Base-by-base conservation (phyloP, 345 rosid species). In the Psidium guajava region DNA sequence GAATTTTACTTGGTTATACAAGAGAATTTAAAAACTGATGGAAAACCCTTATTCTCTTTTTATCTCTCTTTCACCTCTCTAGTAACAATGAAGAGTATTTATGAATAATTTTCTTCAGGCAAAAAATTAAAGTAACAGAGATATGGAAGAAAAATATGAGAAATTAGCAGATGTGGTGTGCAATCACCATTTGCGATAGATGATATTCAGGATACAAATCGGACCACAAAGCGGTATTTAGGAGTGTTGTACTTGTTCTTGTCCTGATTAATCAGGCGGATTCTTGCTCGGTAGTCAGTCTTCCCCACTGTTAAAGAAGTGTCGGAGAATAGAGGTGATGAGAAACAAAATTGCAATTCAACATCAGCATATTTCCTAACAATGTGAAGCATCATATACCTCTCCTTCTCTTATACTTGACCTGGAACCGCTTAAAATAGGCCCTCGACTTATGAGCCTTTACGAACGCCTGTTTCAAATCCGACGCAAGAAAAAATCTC, bases 231-330 rank as follows among this genome's bases (percentile, higher is more conserved):
- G 0, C 98, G 92, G 58, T 94, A 95, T 83, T 94, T 95, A 1
- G 98, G 97, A 4, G 95, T 95, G 90, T 94, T 94, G 84, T 95
- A 93, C 86, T 95, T 92, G 92, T 94, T 95, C 91, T 95, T 95
- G 57, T 94, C 96, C 86, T 95, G 96, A 87, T 95, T 95, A 82
- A 93, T 93, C 42, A 93, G 89, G 51, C 95, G 95, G 84, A 95
- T 96, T 83, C 98, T 92, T 22, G 98, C 96, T 54, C 97, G 88
- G 82, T 96, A 96, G 86, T 96, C 98, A 5, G 98, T 96, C 94
- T 96, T 96, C 14, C 98, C 98, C 86, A 85, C 98, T 96, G 87
- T 9, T 16, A 51, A 27, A 16, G 42, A 52, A 53, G 22, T 69
- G 16, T 36, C 7, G 28, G 83, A 51, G 32, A 82, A n/a, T 10